Percentiles rank a stretch among this genome's conserved stretches.
Conservation (phyloP, 1,284 basidiomycete species). For the Ceratobasidium sp. region DNA sequence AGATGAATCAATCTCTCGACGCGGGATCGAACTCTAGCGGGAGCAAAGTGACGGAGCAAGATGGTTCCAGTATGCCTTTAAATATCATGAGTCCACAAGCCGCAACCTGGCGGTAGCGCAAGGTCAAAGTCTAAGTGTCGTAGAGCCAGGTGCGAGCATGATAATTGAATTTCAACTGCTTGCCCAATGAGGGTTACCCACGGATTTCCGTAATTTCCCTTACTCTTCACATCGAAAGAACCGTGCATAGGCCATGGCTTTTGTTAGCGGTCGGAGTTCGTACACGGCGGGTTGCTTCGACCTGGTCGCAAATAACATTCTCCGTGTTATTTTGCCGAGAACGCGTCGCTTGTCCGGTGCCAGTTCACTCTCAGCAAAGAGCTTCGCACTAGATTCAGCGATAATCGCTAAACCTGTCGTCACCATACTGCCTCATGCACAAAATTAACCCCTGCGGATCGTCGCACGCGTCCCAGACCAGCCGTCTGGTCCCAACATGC, state of each 20-base stretch:
- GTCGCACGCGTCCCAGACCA: not conserved
- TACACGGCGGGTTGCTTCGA: not conserved
- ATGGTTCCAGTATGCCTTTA: not conserved
- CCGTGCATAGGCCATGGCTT: not conserved
- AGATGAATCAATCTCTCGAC: not conserved
- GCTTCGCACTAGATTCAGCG: not conserved
- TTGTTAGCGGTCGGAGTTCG: conserved; percentile 24
- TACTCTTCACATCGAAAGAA: conserved; percentile 21
- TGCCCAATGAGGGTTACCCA: not conserved
- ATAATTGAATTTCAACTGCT: conserved; percentile 19
- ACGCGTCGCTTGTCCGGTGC: not conserved
- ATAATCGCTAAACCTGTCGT: not conserved
- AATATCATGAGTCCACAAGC: not conserved
- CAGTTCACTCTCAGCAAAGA: not conserved
- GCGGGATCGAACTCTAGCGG: not conserved
- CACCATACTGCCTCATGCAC: conserved; percentile 5
- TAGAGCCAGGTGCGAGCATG: not conserved
- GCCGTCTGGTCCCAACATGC: not conserved
- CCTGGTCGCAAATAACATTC: not conserved
- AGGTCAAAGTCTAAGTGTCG: not conserved
- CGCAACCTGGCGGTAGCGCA: not conserved
- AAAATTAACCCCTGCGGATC: conserved; percentile 16
- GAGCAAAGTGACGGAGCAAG: not conserved
- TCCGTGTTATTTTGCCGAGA: not conserved
- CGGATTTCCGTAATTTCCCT: not conserved